Base-by-base conservation (phyloP, 768 basidiomycete genomes). In the Tulasnella sp. region DNA sequence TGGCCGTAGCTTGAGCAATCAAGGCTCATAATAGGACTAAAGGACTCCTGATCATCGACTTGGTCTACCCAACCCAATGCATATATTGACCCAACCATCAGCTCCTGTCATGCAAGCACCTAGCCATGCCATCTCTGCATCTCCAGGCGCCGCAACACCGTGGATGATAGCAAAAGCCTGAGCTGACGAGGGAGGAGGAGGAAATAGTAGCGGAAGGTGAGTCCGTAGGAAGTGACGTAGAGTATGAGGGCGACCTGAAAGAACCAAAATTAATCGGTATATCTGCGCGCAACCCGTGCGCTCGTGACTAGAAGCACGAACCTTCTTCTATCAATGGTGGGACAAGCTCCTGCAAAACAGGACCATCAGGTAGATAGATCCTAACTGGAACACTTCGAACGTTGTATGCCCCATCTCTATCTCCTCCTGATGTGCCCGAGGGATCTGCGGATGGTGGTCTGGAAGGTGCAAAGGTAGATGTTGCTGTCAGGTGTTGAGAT, bases 51-150 rank as follows among this genome's bases (percentile, higher is more conserved):
- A 29, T 20, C 44, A 45, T 28, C 24, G 20, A 3, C 45, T 39
- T 7, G 49, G 37, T 43, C 44, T 52, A 16, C 57, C 56, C 44
- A 83, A 65, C 13, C 83, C 85, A 25, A 95, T 69, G 61, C 89
- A 92, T 47, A 96, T 72, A 62, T 86, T 84, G 25, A 93, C 72
- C 91, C 91, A 98, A 4, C 95, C 95, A 61, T 98, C 95, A 10
- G 90, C 88, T 6, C 90, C 91, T 10, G 82, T 78, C 66, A 96
- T 69, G 59, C 89, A 90, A 16, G 86, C 81, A 8, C 88, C 84
- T n/a, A 98, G 64, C 92, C 93, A 95, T 4, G 83, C 89, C 66
- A 96, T 72, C 61, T 98, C 93, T 5, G 89, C 74, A 27, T 95
- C 90, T 6, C 77, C 70, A 1, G 93, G 95, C 1, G 82, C 66